phyloP scores from a whole-genome alignment of 2,329 filamentous ascomycete genomes.

The Emmonsiellopsis sp. region DNA sequence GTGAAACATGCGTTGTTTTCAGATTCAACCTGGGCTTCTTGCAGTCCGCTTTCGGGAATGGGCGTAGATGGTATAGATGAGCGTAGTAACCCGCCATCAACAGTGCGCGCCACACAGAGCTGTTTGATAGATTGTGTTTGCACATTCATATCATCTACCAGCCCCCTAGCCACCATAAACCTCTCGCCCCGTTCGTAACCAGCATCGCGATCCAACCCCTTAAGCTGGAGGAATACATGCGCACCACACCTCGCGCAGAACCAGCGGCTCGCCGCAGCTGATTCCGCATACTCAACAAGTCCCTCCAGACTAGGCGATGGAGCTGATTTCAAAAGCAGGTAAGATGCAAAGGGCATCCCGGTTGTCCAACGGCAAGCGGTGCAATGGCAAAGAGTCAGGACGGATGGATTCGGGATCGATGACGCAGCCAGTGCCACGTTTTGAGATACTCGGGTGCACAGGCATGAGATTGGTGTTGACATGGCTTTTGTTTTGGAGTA shows the following conservation, averaged over 20 bases:
- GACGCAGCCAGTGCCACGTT: slow-evolving; percentile 16
- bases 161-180: slow-evolving; percentile 26
- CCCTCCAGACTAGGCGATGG: slow-evolving; percentile 23
- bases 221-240: slow-evolving; percentile 27
- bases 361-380: slow-evolving; percentile 39
- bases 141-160: slow-evolving; percentile 15
- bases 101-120: slow-evolving; percentile 18
- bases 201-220: slow-evolving; percentile 7
- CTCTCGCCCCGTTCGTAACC: slow-evolving; percentile 9
- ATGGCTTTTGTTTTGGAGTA: neutral
- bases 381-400: slow-evolving; percentile 43
- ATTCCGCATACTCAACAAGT: slow-evolving; percentile 37
- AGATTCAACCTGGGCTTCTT: too few relatives aligned
- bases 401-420: slow-evolving; percentile 9
- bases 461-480: slow-evolving; percentile 17
- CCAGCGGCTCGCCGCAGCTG: slow-evolving; percentile 33
- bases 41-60: neutral
- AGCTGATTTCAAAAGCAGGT: slow-evolving; percentile 28
- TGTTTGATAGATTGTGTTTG: slow-evolving; percentile 17
- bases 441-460: slow-evolving; percentile 19
- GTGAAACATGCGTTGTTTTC: neutral
- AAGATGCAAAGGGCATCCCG: slow-evolving; percentile 39
- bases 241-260: slow-evolving; percentile 45
- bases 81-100: slow-evolving; percentile 17
- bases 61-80: neutral